Evolutionary conservation across 2,329 filamentous ascomycete species (phyloP).

Genomic region (Apiospora hydei): DNA sequence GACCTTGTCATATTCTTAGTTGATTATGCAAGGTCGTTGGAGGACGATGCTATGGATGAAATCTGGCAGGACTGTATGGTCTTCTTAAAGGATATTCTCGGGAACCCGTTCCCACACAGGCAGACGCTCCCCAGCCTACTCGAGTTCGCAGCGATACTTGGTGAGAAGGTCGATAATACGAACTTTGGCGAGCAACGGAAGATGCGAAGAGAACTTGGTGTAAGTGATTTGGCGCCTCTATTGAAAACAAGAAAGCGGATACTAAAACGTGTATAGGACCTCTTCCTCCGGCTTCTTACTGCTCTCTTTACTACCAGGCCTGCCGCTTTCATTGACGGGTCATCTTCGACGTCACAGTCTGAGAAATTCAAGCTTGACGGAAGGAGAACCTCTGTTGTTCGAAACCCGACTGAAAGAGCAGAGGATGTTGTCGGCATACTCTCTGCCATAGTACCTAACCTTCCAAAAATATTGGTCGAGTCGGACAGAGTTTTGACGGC

Average conservation of each 20-base stretch:
- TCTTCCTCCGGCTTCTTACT: constrained; percentile 85
- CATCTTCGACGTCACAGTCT: constrained; percentile 43
- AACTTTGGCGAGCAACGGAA: constrained; percentile 94
- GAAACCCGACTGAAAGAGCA: constrained; percentile 56
- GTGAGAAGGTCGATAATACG: constrained; percentile 96
- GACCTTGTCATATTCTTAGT: constrained; percentile 90
- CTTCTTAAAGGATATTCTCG: constrained; percentile 87
- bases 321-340: constrained; percentile 69
- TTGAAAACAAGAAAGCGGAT: background rate
- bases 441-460: constrained; percentile 77
- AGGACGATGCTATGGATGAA: constrained; percentile 97
- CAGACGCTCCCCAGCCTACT: constrained; percentile 87
- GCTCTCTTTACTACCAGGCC: constrained; percentile 94
- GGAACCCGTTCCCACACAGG: constrained; percentile 93
- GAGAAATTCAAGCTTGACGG: constrained; percentile 50
- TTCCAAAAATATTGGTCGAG: constrained; percentile 85
- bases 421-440: constrained; percentile 85
- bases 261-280: constrained; percentile 64
- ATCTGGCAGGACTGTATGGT: constrained; percentile 95
- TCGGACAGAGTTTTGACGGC: constrained; percentile 82
- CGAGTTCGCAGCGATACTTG: constrained; percentile 87
- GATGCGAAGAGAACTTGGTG: constrained; percentile 88
- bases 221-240: constrained; percentile 54
- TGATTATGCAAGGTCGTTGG: constrained; percentile 86
- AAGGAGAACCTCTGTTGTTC: constrained; percentile 40